Conservation (phyloP, 192 early-diverging fungal genomes). For the Funneliformis mosseae region DNA sequence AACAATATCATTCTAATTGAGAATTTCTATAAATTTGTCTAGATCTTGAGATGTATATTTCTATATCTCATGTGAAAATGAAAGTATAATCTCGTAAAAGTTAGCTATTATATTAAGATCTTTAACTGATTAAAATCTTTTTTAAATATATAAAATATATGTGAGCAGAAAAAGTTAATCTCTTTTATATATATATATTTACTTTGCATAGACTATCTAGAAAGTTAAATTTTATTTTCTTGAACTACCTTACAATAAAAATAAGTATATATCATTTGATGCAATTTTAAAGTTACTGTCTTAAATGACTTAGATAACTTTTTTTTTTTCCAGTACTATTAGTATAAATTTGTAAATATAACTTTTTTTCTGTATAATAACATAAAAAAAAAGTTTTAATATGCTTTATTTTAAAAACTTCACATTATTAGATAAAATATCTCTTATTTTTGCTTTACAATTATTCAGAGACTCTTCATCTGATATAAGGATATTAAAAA, state of each 20-base stretch:
- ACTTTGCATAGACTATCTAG: conserved; percentile 3
- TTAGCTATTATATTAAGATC: background rate
- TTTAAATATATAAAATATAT: conserved; percentile 2
- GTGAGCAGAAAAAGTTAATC: no score
- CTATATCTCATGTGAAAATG: no score
- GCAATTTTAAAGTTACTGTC: conserved; percentile 19
- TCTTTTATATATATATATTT: conserved; percentile 20
- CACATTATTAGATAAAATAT: background rate
- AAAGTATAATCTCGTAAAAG: background rate
- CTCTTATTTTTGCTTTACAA: background rate
- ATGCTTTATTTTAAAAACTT: conserved; percentile 1
- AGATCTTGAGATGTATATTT: background rate
- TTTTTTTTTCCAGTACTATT: conserved; percentile 6
- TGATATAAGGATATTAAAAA: conserved; percentile 11
- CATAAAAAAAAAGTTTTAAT: conserved; percentile 4
- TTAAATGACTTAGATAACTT: conserved; percentile 23
- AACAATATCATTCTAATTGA: background rate
- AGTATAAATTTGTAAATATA: conserved; percentile 18
- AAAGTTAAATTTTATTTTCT: conserved; percentile 3
- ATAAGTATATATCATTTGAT: conserved; percentile 7
- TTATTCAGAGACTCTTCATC: conserved; percentile 2
- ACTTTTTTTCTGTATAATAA: conserved; percentile 26
- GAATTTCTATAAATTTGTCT: conserved; percentile 1
- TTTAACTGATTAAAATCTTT: conserved; percentile 16
- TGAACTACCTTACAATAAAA: conserved; percentile 11